Evolutionary conservation across 345 rosid genomes (phyloP).

Genomic region (Boechera divaricarpa): DNA sequence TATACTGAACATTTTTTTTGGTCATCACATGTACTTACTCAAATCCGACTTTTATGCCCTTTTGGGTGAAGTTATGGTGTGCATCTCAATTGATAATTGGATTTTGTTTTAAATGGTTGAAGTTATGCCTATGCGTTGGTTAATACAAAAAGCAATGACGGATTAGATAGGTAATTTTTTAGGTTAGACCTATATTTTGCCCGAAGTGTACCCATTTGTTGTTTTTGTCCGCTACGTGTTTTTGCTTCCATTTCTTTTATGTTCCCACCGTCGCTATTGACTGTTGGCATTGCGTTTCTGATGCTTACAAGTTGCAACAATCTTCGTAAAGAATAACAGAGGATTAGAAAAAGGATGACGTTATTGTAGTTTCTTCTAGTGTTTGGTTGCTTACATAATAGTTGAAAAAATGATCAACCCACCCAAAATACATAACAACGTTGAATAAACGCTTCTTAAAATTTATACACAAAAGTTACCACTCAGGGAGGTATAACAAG

Average conservation of each 20-base stretch:
- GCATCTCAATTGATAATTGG: no score
- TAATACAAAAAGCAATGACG: neutral
- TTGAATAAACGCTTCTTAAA: neutral
- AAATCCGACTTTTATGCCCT: no score
- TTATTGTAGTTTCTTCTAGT: neutral
- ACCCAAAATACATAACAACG: neutral
- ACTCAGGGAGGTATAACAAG: conserved; percentile 1
- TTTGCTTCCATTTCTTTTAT: neutral
- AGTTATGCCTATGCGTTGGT: no score
- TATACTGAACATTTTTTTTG: no score
- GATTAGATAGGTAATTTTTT: neutral
- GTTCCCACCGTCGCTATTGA: neutral
- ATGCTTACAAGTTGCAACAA: neutral
- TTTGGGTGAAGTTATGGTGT: no score
- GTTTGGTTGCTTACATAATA: conserved; percentile 15
- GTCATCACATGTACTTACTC: no score
- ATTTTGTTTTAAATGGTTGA: no score
- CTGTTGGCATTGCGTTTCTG: neutral
- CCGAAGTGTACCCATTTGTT: neutral
- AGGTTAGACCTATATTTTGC: neutral
- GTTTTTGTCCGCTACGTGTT: neutral
- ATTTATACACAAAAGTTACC: neutral
- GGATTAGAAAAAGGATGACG: neutral
- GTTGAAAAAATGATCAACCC: neutral
- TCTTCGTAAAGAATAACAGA: neutral